A percentile compares a stretch with the other conserved stretches of the same genome.
Conservation (phyloP, 2,329 filamentous ascomycete genomes). For the Xylariaceae sp. region DNA sequence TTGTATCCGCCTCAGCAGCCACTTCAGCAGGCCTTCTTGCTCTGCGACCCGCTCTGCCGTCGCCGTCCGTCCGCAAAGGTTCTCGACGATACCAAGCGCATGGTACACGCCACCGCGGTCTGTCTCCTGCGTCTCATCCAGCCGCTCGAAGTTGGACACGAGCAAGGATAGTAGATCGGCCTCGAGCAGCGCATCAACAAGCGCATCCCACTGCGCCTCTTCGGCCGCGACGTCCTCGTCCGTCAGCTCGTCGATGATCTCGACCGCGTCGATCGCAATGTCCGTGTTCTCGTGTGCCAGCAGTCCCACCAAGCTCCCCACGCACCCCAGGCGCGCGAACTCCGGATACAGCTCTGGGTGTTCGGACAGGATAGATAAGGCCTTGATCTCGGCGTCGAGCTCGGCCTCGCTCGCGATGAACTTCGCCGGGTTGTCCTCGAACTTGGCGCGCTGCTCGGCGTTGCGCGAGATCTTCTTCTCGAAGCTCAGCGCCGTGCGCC, state of each 20-base stretch:
- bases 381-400: conserved; percentile 86
- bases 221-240: conserved; percentile 89
- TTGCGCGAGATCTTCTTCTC: conserved; percentile 93
- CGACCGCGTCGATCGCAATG: conserved; percentile 88
- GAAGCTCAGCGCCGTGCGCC: conserved; percentile 80
- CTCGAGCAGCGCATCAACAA: conserved; percentile 71
- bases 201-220: conserved; percentile 77
- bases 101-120: conserved; percentile 89
- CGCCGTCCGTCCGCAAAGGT: conserved; percentile 68
- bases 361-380: conserved; percentile 83
- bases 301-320: conserved; percentile 73
- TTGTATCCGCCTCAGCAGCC: conserved; percentile 78
- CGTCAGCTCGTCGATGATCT: conserved; percentile 88
- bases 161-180: conserved; percentile 77
- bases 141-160: conserved; percentile 76
- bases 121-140: conserved; percentile 74
- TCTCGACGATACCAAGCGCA: conserved; percentile 82
- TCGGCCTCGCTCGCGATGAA: conserved; percentile 69
- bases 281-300: conserved; percentile 96
- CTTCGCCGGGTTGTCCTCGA: conserved; percentile 38
- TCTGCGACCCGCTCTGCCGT: conserved; percentile 75
- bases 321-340: conserved; percentile 40
- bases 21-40: conserved; percentile 71
- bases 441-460: conserved; percentile 76
- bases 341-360: conserved; percentile 66